Percentiles rank a stretch among this genome's conserved stretches.
These are phyloP conservation scores for Arachis stenosperma DNA, from an alignment of 306 rosid species.

Conservation along the genomic window DNA sequence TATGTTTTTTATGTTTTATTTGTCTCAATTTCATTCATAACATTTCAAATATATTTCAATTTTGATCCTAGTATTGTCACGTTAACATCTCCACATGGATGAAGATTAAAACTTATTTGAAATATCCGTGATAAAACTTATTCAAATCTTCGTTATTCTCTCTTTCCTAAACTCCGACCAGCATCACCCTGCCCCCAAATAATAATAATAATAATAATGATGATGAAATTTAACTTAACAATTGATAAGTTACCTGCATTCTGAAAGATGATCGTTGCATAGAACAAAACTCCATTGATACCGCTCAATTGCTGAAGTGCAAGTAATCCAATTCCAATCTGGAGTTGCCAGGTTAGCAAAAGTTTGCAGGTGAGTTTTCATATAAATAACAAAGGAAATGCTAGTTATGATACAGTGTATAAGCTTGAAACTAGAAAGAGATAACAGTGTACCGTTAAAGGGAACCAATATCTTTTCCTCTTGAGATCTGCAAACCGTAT, in stretches of 20 bases:
- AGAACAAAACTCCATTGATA: conserved; percentile 81
- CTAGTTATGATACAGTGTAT: conserved; percentile 27
- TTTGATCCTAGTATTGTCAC: too few relatives aligned
- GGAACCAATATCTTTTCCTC: conserved; percentile 87
- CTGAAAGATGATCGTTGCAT: conserved; percentile 78
- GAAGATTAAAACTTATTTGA: too few relatives aligned
- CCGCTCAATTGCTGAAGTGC: conserved; percentile 83
- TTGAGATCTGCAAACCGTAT: conserved; percentile 73
- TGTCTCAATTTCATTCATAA: too few relatives aligned
- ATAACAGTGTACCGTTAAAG: conserved; percentile 60
- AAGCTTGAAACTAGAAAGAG: conserved; percentile 6
- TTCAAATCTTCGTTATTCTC: conserved; percentile 2
- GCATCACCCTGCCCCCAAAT: too few relatives aligned
- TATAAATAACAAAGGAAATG: conserved; percentile 31
- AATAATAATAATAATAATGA: neutral
- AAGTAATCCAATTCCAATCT: conserved; percentile 83
- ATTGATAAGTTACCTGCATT: conserved; percentile 60
- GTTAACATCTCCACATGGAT: too few relatives aligned
- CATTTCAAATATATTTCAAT: too few relatives aligned
- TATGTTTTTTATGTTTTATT: too few relatives aligned
- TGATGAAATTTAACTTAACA: neutral
- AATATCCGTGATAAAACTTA: neutral
- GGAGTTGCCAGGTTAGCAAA: conserved; percentile 38
- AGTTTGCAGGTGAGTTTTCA: conserved; percentile 28
- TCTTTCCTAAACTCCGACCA: too few relatives aligned